Base-by-base conservation (phyloP, 805 yeast genomes). In the Candida nonsorbophila region DNA sequence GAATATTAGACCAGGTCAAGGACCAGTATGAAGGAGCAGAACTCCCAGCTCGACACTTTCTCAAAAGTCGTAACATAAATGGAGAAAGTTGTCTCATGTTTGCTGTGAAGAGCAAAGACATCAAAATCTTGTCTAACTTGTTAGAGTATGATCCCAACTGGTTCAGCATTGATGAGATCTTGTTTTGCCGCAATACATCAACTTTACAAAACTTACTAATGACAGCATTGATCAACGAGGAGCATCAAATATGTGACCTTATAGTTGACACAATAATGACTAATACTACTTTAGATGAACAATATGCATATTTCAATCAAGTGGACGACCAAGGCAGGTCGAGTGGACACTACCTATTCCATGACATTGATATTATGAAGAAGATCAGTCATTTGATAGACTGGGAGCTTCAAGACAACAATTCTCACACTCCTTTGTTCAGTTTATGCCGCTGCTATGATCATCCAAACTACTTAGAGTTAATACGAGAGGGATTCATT, bases 381-480 rank as follows among this genome's bases (percentile, higher is more conserved):
- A 47, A 44, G 10, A 49, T 86, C 7, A 94, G 94, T 0, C 49
- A 49, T 1, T 68, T 61, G 24, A 58, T 87, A 4, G 66, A 84
- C 43, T 90, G 97, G 97, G 65, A 61, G 5, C 49, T 55, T 9
- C 69, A 69, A 29, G 97, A 88, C 47, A 38, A 44, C 8, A 74
- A 71, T 35, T 74, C 79, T 0, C 84, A 83, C 42, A 84, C 97
- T 0, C 94, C 97, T 0, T 56, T 90, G 7, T 75, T 82, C 52
- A 70, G 85, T 2, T 55, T 84, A 3, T 77, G 85, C 39, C 58
- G 95, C 31, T 76, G 87, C 39, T 88, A 88, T 53, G 96, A 87
- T 49, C 87, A 83, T 40, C 58, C 72, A 0, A 53, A 75, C 19
- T 88, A 87, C 50, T 48, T 61, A 2, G 45, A 46, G 3, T 46